These are phyloP conservation scores for Tylopilus sp. DNA, from an alignment of 768 basidiomycete genomes.

Conservation along the genomic window DNA sequence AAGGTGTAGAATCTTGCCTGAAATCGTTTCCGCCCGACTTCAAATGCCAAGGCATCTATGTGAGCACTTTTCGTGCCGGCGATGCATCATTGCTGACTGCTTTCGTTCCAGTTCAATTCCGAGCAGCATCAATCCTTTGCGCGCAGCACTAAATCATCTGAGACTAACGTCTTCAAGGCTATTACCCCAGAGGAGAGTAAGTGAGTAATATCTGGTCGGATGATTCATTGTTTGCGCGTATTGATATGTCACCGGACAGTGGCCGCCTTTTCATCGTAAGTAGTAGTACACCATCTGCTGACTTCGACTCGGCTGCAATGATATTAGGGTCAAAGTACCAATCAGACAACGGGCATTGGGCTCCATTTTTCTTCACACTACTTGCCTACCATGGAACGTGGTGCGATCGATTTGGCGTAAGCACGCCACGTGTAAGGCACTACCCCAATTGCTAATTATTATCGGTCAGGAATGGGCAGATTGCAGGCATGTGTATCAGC, in stretches of 20 bases:
- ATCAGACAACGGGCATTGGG: slow-evolving; percentile 80
- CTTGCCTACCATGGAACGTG: slow-evolving; percentile 93
- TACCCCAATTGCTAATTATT: too few relatives aligned
- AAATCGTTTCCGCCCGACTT: slow-evolving; percentile 8
- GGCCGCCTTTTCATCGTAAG: slow-evolving; percentile 17
- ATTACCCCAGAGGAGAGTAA: slow-evolving; percentile 8
- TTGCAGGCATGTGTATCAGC: too few relatives aligned
- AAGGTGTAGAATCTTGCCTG: slow-evolving; percentile 5
- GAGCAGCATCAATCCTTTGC: slow-evolving; percentile 2
- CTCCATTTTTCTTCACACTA: slow-evolving; percentile 73
- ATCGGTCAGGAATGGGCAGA: too few relatives aligned
- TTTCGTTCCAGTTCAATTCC: slow-evolving; percentile 7
- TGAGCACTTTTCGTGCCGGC: neutral
- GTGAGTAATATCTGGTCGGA: neutral
- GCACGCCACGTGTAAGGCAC: slow-evolving; percentile 32
- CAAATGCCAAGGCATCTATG: slow-evolving; percentile 11
- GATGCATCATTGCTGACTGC: neutral
- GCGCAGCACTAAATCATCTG: neutral
- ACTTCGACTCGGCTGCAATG: neutral
- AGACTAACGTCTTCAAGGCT: slow-evolving; percentile 4
- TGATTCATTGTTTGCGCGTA: too few relatives aligned
- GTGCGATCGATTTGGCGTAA: slow-evolving; percentile 84
- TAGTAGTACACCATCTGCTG: neutral
- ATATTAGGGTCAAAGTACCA: slow-evolving; percentile 77
- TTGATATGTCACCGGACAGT: neutral